Base-by-base conservation (phyloP, 2,329 filamentous ascomycete genomes). In the Lachnellula willkommii region DNA sequence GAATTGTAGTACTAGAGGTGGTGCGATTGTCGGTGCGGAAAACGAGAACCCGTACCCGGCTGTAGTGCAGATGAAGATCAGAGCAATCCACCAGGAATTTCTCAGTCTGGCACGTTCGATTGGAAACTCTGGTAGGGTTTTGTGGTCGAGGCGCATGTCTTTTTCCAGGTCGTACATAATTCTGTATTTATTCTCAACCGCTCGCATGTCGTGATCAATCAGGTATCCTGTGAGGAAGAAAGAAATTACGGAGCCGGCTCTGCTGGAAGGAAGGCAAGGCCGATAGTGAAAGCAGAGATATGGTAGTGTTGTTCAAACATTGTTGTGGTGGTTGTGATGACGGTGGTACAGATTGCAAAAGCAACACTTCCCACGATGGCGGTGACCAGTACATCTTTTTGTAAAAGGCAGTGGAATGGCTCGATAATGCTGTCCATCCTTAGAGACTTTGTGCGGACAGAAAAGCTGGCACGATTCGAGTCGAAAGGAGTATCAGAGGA, bases 171-270 rank as follows among this genome's bases (percentile, higher is more conserved):
- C 78, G 15, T 79, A 78, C 48, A 74, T 79, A 60, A 75, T 76
- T 22, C 48, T 46, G 37, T 54, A 60, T 8, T 52, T 26, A 17
- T 12, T 24, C 46, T 58, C 48, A 77, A 3, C 84, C 79, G 60
- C 52, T 1, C 79, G 76, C 66, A 84, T 90, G 68, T 88, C 89
- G 71, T 78, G 78, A 68, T 89, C 87, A 42, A 88, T 77, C 1
- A 82, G 59, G 1, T 75, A 74, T 1, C 86, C 83, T 11, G 72
- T 71, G 5, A 73, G 59, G 17, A 72, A 61, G 3, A 76, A 75
- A 0, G 76, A 72, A 2, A 72, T 64, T 8, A 78, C 68, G 3
- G 75, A 76, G 1, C 78, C 78, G 2, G 65, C 70, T 0, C 77
- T 14, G 77, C 57, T 1, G 78, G 78, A 5, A 60, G 47, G 17